Conservation (phyloP, 805 yeast species). For the Kodamaea hsintzibuensis region DNA sequence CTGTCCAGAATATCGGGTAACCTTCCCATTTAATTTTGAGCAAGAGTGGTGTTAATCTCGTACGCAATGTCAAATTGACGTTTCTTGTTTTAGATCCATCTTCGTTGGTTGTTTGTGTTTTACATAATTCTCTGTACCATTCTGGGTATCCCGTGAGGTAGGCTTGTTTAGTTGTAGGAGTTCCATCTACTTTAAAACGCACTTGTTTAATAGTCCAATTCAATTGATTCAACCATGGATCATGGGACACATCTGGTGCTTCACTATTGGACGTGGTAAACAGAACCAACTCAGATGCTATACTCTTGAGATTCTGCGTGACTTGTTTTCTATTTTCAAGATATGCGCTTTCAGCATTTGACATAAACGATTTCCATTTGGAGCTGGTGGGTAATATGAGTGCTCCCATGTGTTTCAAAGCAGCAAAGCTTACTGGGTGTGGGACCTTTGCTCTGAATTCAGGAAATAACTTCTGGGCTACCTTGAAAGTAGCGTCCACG, state of each 20-base stretch:
- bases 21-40: slow-evolving; percentile 84
- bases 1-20: slow-evolving; percentile 79
- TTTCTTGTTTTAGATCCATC: slow-evolving; percentile 37
- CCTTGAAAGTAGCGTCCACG: slow-evolving; percentile 71
- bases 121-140: slow-evolving; percentile 75
- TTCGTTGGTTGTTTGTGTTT: slow-evolving; percentile 22
- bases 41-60: slow-evolving; percentile 75
- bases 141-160: slow-evolving; percentile 88
- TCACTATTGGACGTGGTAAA: slow-evolving; percentile 34
- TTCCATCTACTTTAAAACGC: slow-evolving; percentile 65
- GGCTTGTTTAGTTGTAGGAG: slow-evolving; percentile 66
- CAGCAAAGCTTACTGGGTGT: slow-evolving; percentile 93
- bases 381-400: slow-evolving; percentile 76
- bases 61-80: slow-evolving; percentile 64
- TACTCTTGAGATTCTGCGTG: slow-evolving; percentile 52
- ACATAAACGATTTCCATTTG: slow-evolving; percentile 74
- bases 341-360: slow-evolving; percentile 65
- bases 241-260: slow-evolving; percentile 26
- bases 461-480: slow-evolving; percentile 70
- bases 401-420: slow-evolving; percentile 70
- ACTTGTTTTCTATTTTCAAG: slow-evolving; percentile 58
- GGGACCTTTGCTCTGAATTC: slow-evolving; percentile 68
- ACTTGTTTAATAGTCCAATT: slow-evolving; percentile 77
- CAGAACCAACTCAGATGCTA: slow-evolving; percentile 61
- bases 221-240: slow-evolving; percentile 89